Evolutionary conservation across 2,329 filamentous ascomycete genomes (phyloP), one percentile per base, ranked within the genome.

Genomic region (Microdochium paspali): DNA sequence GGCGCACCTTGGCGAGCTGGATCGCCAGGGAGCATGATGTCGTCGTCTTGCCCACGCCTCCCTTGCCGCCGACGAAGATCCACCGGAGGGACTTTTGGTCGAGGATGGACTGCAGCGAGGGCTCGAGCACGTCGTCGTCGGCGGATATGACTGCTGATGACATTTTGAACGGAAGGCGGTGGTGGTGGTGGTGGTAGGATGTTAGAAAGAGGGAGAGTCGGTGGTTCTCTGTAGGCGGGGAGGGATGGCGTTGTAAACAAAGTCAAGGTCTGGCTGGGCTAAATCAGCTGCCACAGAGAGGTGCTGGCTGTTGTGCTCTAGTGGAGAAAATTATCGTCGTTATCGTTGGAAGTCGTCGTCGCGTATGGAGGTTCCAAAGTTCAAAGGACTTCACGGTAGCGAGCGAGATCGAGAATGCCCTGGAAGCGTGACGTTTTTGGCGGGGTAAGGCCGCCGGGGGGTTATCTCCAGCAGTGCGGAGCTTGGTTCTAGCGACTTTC

Each of bases 11-110:
- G 60, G 93, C 90, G 55, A 98, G 87, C 71, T 98, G 93, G 65
- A 98, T 97, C 54, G 93, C 93, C 54, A 98, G 85, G 10, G 91
- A 96, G 72, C 93, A 98, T 7, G 91, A 97, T 15, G 93, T 98
- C n/a, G 93, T 98, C 24, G 93, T 98, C 76, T 98, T 98, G 66
- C 93, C 93, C 43, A 98, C 93, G 65, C 93, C 93, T 61, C 93
- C 93, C 72, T 98, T 98, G 56, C 93, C 93, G 61, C 93, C 93
- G 51, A 98, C 93, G 61, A 98, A 98, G 70, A 98, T 95, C 93
- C 93, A 98, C 65, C 93, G 88, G 48, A 98, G 83, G 28, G 87
- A 85, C 68, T 90, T 89, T 69, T 98, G 93, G 73, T 95, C 89
- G 60, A 98, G 82, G 63, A 98, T 90, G 54, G 87, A 87, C 72